Evolutionary conservation across 345 rosid species (phyloP).

Genomic region (Camelina neglecta): DNA sequence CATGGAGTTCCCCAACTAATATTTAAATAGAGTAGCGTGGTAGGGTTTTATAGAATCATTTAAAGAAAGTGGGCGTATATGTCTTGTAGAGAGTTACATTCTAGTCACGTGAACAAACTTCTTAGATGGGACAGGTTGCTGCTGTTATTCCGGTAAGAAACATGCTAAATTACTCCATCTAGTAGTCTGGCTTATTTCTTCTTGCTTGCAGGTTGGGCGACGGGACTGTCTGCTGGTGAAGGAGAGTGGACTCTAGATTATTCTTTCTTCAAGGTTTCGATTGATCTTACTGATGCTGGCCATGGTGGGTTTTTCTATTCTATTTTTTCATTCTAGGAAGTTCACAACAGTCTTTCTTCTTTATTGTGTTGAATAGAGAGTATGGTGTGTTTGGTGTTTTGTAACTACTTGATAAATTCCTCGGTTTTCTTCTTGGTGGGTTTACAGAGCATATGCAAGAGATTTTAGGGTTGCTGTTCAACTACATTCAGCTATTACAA

Average conservation of each 20-base stretch:
- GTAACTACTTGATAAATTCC: constrained; percentile 22
- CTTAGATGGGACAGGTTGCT: constrained; percentile 2
- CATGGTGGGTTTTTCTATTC: constrained; percentile 60
- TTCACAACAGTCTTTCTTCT: constrained; percentile 18
- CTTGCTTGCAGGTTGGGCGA: constrained; percentile 80
- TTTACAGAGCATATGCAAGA: constrained; percentile 84
- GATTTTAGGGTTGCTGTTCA: constrained; percentile 78
- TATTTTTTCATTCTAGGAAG: constrained; percentile 15
- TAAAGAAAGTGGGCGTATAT: constrained; percentile 1
- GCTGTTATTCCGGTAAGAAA: not conserved
- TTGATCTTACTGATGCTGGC: constrained; percentile 93
- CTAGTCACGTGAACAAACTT: constrained; percentile 8
- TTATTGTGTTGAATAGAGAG: constrained; percentile 18
- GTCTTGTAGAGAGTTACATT: constrained; percentile 4
- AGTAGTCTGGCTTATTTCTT: not conserved
- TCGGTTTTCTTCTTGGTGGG: constrained; percentile 20
- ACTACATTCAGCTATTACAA: constrained; percentile 73
- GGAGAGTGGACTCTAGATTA: constrained; percentile 65
- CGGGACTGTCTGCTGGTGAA: constrained; percentile 76
- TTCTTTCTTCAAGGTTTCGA: constrained; percentile 70
- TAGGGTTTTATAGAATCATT: not conserved
- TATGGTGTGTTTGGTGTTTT: constrained; percentile 31
- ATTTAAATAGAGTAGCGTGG: not conserved
- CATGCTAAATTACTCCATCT: constrained; percentile 7
- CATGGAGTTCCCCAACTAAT: not conserved